These are phyloP conservation scores for Cardamine chenopodiifolia DNA, from an alignment of 345 rosid species.

Conservation along the genomic window DNA sequence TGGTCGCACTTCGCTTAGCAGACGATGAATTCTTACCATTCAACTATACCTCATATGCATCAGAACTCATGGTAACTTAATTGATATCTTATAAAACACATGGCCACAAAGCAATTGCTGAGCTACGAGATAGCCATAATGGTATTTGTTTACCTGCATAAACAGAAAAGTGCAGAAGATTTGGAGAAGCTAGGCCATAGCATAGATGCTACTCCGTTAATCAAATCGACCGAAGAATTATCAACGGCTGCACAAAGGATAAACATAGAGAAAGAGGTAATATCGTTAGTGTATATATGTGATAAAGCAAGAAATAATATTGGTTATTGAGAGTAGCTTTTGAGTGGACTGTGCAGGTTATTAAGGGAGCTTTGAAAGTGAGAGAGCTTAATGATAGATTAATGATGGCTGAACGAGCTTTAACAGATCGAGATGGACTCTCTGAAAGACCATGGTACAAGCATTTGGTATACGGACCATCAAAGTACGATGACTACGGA, in stretches of 20 bases:
- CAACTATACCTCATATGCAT: conserved; percentile 63
- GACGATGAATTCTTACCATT: conserved; percentile 80
- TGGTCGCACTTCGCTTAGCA: conserved; percentile 73
- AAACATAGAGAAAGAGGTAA: conserved; percentile 59
- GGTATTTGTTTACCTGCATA: conserved; percentile 15
- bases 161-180: conserved; percentile 57
- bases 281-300: neutral
- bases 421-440: conserved; percentile 77
- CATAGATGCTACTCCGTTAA: conserved; percentile 52
- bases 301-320: neutral
- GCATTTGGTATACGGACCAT: conserved; percentile 82
- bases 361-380: conserved; percentile 41
- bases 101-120: neutral
- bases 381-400: conserved; percentile 75
- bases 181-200: conserved; percentile 51
- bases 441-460: conserved; percentile 66
- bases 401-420: conserved; percentile 82
- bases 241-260: conserved; percentile 56
- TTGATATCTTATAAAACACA: conserved; percentile 3
- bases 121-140: neutral
- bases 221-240: conserved; percentile 63
- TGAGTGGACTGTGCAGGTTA: neutral
- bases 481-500: conserved; percentile 75
- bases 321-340: neutral
- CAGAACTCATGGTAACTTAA: conserved; percentile 63